Conservation (phyloP, 2,329 filamentous ascomycete species). For the Penicillium aurantiogriseum region DNA sequence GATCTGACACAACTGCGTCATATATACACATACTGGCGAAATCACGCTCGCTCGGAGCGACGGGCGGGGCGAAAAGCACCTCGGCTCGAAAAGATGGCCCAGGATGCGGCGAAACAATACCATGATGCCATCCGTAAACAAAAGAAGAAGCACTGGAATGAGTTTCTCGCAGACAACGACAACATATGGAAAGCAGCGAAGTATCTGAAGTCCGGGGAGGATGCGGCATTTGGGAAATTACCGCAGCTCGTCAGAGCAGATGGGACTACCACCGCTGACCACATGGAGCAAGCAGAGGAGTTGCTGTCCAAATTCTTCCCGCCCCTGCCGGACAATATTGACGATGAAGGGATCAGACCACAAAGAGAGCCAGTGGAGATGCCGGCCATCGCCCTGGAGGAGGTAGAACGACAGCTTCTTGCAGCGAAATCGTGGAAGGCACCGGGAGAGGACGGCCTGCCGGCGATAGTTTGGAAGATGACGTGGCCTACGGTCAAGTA, state of each 20-base stretch:
- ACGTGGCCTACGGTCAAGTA: conserved; percentile 25
- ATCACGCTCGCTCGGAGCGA: conserved; percentile 12
- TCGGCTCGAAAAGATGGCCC: conserved; percentile 27
- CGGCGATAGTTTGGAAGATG: conserved; percentile 24
- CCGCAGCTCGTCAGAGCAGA: conserved; percentile 18
- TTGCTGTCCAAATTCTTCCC: conserved; percentile 17
- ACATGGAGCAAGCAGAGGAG: conserved; percentile 1
- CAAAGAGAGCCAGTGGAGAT: conserved; percentile 13
- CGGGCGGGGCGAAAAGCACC: conserved; percentile 16
- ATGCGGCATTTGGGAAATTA: conserved; percentile 16
- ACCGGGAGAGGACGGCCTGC: conserved; percentile 13
- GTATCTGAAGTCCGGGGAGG: conserved; percentile 23
- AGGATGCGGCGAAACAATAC: conserved; percentile 19
- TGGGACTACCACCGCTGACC: conserved; percentile 11
- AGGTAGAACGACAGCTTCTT: conserved; percentile 14
- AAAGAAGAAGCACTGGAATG: conserved; percentile 29
- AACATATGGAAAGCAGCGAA: conserved; percentile 29
- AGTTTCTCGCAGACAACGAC: conserved; percentile 25
- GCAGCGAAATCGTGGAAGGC: conserved; percentile 8
- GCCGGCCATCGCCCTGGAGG: conserved; percentile 19
- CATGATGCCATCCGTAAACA: conserved; percentile 20
- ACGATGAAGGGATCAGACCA: conserved; percentile 17
- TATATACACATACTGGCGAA: conserved; percentile 17
- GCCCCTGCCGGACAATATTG: conserved; percentile 13
- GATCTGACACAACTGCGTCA: conserved; percentile 21